Conservation (phyloP, 75 land plant species). For the Azolla pinnata region DNA sequence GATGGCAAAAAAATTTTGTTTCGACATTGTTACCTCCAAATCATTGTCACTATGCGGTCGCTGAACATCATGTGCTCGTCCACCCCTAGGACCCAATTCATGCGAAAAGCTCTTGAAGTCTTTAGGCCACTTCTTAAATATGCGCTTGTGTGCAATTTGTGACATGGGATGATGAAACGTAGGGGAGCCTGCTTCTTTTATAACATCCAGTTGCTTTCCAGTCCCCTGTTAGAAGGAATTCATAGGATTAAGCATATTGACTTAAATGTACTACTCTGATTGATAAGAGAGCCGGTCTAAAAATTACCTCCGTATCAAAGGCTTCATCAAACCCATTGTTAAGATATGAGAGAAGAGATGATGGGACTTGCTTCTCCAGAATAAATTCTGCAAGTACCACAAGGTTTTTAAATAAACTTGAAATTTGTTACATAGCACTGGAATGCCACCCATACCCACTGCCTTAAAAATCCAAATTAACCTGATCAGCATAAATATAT, state of each 20-base stretch:
- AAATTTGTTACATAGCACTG: too few relatives aligned
- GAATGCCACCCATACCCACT: too few relatives aligned
- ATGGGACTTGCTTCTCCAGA: constrained; percentile 1
- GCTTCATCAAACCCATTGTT: background rate
- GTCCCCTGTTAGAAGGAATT: background rate
- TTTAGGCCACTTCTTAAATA: constrained; percentile 50
- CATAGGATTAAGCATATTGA: background rate
- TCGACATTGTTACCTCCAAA: constrained; percentile 49
- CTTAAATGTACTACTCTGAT: background rate
- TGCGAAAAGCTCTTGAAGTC: constrained; percentile 97
- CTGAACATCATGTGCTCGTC: constrained; percentile 69
- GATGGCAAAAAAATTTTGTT: background rate
- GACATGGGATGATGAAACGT: constrained; percentile 83
- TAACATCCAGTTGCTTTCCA: constrained; percentile 29
- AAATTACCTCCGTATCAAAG: constrained; percentile 2
- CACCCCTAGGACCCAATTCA: constrained; percentile 92
- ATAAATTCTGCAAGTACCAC: background rate
- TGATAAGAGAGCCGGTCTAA: too few relatives aligned
- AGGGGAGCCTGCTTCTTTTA: constrained; percentile 95
- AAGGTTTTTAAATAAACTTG: too few relatives aligned
- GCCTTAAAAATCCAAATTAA: too few relatives aligned
- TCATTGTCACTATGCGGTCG: constrained; percentile 69
- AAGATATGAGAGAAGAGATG: background rate
- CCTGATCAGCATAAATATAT: too few relatives aligned
- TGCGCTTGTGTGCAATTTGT: constrained; percentile 74